Conservation (phyloP, 306 rosid genomes). For the Lathyrus oleraceus region DNA sequence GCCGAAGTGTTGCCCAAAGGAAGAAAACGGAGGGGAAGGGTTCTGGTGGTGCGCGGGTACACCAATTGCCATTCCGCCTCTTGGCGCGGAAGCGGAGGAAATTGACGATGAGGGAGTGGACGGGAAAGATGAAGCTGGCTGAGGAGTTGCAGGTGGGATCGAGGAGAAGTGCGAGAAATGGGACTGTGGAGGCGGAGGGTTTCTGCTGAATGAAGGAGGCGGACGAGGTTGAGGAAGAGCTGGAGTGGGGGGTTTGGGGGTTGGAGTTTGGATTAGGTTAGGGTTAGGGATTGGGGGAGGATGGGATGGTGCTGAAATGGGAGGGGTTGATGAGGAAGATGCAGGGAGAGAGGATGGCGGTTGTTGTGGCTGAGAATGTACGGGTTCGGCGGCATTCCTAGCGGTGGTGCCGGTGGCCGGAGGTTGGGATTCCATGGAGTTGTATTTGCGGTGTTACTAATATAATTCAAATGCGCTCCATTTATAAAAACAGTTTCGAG, state of each 20-base stretch:
- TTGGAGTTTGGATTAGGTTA: conserved; percentile 43
- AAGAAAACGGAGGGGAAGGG: conserved; percentile 62
- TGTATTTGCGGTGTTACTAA: neutral
- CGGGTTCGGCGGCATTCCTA: conserved; percentile 37
- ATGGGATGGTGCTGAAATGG: conserved; percentile 37
- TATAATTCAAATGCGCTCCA: too few species aligned
- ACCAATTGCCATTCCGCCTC: conserved; percentile 80
- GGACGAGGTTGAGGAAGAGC: conserved; percentile 54
- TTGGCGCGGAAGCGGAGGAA: conserved; percentile 45
- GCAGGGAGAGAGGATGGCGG: conserved; percentile 32
- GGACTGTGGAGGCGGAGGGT: conserved; percentile 36
- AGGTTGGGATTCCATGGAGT: conserved; percentile 48
- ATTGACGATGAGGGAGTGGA: conserved; percentile 43
- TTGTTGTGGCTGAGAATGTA: conserved; percentile 30
- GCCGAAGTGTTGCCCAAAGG: conserved; percentile 79
- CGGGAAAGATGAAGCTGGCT: conserved; percentile 42
- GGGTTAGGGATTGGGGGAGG: conserved; percentile 42
- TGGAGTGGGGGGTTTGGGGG: conserved; percentile 44
- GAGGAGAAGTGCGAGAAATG: conserved; percentile 57
- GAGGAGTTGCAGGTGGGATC: conserved; percentile 46
- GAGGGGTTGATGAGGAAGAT: conserved; percentile 42
- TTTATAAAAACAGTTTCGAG: too few species aligned
- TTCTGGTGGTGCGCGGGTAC: conserved; percentile 74
- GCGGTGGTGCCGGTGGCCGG: conserved; percentile 38
- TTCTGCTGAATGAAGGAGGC: conserved; percentile 53